Conservation (phyloP, 768 basidiomycete species). For the Gloeostereum incarnatum region DNA sequence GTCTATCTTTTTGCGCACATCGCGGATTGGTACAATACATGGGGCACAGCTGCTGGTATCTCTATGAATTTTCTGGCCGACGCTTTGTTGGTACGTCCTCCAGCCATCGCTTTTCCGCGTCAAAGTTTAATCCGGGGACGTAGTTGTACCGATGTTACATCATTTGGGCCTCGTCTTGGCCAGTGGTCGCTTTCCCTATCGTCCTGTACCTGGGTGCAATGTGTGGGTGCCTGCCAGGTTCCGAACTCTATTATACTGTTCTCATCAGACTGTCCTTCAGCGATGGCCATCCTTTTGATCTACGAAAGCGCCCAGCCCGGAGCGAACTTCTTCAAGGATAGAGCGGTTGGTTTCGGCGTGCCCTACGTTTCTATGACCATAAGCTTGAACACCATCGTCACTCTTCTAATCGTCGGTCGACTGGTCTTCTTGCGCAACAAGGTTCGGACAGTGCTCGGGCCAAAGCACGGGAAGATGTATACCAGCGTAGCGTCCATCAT, state of each 20-base stretch:
- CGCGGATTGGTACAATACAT: too few species aligned
- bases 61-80: conserved; percentile 27
- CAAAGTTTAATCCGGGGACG: not conserved
- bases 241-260: not conserved
- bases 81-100: conserved; percentile 20
- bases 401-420: conserved; percentile 27
- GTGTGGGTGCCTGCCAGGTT: conserved; percentile 9
- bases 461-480: conserved; percentile 23
- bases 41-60: too few species aligned
- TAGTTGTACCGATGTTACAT: conserved; percentile 30
- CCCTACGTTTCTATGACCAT: conserved; percentile 32
- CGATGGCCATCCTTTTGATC: conserved; percentile 29
- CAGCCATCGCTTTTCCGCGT: not conserved
- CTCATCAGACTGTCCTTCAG: conserved; percentile 12
- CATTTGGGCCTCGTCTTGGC: conserved; percentile 16
- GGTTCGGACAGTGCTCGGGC: conserved; percentile 9
- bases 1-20: too few species aligned
- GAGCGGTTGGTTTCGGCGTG: conserved; percentile 25
- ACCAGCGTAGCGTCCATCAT: conserved; percentile 26
- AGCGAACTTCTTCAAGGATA: conserved; percentile 29
- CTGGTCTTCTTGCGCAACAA: conserved; percentile 20
- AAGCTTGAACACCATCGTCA: conserved; percentile 30
- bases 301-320: conserved; percentile 26
- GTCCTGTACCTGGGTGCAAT: conserved; percentile 14
- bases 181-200: conserved; percentile 11